Evolutionary conservation across 768 basidiomycete species (phyloP).

Genomic region (Mycena rosella): DNA sequence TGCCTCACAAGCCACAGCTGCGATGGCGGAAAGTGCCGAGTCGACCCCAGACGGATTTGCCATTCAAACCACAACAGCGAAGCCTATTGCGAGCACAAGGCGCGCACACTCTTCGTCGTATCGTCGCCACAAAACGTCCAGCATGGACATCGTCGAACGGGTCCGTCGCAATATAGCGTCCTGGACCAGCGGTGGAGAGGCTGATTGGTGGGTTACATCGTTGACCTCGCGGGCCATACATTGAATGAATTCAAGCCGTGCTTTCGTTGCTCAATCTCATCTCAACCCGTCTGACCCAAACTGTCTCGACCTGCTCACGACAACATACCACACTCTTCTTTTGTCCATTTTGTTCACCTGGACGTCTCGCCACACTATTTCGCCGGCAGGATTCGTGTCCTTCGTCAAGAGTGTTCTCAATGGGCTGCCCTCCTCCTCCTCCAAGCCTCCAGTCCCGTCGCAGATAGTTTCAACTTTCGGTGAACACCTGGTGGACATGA

Average conservation of each 20-base stretch:
- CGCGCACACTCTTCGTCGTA: background rate
- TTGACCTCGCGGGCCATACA: constrained; percentile 31
- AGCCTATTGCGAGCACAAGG: background rate
- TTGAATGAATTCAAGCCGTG: constrained; percentile 61
- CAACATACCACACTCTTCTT: constrained; percentile 77
- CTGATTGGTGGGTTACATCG: constrained; percentile 65
- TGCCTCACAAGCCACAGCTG: too few species aligned
- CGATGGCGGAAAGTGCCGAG: too few species aligned
- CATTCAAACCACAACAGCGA: constrained; percentile 5
- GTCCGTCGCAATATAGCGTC: constrained; percentile 62
- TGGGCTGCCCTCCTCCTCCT: constrained; percentile 78
- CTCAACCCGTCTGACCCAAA: constrained; percentile 67
- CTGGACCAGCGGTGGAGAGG: constrained; percentile 73
- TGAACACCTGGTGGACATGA: constrained; percentile 80
- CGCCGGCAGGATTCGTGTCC: constrained; percentile 64
- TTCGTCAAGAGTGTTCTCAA: constrained; percentile 75
- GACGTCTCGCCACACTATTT: constrained; percentile 61
- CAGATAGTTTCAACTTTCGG: constrained; percentile 64
- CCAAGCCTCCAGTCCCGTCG: constrained; percentile 62
- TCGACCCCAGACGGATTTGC: background rate
- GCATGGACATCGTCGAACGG: constrained; percentile 72
- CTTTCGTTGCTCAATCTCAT: constrained; percentile 71
- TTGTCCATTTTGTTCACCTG: constrained; percentile 70
- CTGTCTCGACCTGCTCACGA: constrained; percentile 69
- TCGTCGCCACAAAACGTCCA: background rate